Conservation (phyloP, 257 asterid species). For the Solanum tarijense region DNA sequence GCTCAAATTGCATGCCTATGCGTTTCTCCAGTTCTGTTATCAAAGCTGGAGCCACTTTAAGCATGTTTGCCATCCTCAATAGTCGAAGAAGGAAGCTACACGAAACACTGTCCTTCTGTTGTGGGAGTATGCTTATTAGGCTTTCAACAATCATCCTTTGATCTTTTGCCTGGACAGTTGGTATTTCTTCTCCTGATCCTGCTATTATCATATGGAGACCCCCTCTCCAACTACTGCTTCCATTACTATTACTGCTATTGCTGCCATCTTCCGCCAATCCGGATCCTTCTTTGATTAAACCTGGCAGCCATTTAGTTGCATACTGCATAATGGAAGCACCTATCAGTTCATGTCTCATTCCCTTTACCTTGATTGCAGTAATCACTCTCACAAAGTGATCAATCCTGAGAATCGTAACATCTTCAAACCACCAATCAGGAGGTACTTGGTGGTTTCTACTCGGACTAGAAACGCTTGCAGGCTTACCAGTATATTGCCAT, state of each 20-base stretch:
- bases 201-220: constrained; percentile 76
- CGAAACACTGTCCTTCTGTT: constrained; percentile 69
- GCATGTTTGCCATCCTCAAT: constrained; percentile 67
- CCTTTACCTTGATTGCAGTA: constrained; percentile 87
- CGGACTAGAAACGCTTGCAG: constrained; percentile 61
- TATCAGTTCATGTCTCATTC: constrained; percentile 72
- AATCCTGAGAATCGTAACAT: constrained; percentile 69
- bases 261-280: constrained; percentile 22
- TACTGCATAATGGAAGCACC: constrained; percentile 76
- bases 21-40: constrained; percentile 86
- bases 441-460: constrained; percentile 63
- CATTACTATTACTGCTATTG: constrained; percentile 13
- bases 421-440: constrained; percentile 97
- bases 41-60: constrained; percentile 81
- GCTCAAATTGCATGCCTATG: constrained; percentile 93
- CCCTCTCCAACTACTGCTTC: constrained; percentile 56
- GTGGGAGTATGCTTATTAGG: constrained; percentile 86
- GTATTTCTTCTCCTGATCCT: constrained; percentile 40
- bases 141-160: constrained; percentile 84
- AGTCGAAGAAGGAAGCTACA: constrained; percentile 81
- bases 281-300: constrained; percentile 42
- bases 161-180: constrained; percentile 51
- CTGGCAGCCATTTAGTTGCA: constrained; percentile 74
- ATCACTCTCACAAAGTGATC: constrained; percentile 85
- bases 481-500: constrained; percentile 85